Base-by-base conservation (phyloP, 1,284 basidiomycete species). In the Malassezia vespertilionis region DNA sequence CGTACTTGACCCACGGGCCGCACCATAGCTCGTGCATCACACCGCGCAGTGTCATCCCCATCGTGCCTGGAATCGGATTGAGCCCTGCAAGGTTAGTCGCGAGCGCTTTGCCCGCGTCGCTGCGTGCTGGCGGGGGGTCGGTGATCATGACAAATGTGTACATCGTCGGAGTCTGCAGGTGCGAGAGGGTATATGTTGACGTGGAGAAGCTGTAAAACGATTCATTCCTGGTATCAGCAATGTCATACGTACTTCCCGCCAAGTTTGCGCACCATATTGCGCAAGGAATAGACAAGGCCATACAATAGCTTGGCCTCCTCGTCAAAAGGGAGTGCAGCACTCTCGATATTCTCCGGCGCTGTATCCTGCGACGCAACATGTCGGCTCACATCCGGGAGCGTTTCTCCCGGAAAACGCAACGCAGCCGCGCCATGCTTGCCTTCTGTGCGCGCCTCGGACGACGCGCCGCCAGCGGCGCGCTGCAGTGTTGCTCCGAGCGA, bases 281-380 rank as follows among this genome's bases (percentile, higher is more conserved):
- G 75, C 56, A 97, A 71, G 6, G 87, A 91, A 44, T 95, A 76
- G 15, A 97, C 78, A 34, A 97, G 85, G 51, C 93, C 93, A 68
- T 96, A 97, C 0, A 97, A 89, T 44, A 97, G 78, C 72, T 99
- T 99, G 2, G 85, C 83, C 72, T 99, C 90, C 72, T 99, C 91
- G 66, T 97, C 90, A 58, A 99, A 95, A 4, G 90, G 77, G 2
- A 70, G 56, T 9, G 17, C 15, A 3, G 23, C 12, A 3, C n/a
- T 15, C 17, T 18, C 33, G 33, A 27, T 9, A 17, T 40, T 33
- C 12, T 18, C 35, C 1, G 17, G 9, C 15, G 32, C 5, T 4
- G 23, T 14, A 2, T 35, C 42, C 2, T 34, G 20, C 10, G 42
- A 8, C 15, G 33, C 21, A 23, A 30, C 32, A 15, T 27, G 17